Evolutionary conservation across 2,329 filamentous ascomycete genomes (phyloP), one percentile per base, ranked within the genome.

Genomic region (Fusarium mexicanum): DNA sequence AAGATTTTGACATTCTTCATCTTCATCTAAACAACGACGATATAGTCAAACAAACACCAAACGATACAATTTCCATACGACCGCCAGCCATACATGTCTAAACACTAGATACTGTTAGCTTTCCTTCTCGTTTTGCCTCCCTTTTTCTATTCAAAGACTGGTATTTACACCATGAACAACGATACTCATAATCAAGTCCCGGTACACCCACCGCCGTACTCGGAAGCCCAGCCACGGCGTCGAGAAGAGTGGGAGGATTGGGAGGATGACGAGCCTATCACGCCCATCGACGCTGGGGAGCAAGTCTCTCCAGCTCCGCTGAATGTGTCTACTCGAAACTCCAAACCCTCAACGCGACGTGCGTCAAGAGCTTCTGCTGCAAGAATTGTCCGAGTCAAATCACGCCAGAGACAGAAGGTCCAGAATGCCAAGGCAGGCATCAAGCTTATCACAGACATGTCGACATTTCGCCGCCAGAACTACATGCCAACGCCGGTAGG

Each of bases 391-490:
- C 84, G 88, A 14, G 79, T 88, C 29, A 91, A 87, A 78, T 93
- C 91, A 8, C 87, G 87, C 62, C 86, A 87, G 37, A 86, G 90
- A 60, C 90, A 92, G 77, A 89, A 89, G 76, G 86, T 86, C 29
- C 86, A 91, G 78, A 89, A 91, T 80, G 85, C 87, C 64, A 86
- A 87, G 81, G 89, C 88, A 14, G 91, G 91, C 18, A 93, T 93
- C 78, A 91, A 86, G 72, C 80, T 94, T 26, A 90, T 94, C 72
- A 95, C 93, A 5, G 91, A 91, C 78, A 91, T 94, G 85, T 84
- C 89, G 69, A 84, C 81, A 69, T 85, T 85, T 79, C 88, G 83
- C 33, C 84, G 84, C 35, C 81, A 80, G 73, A 86, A 79, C 79
- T 86, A 81, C 73, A 80, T 78, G 58, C 80, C 74, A 54, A 78